Base-by-base conservation (phyloP, 1,284 basidiomycete genomes). In the Apiotrichum laibachii region DNA sequence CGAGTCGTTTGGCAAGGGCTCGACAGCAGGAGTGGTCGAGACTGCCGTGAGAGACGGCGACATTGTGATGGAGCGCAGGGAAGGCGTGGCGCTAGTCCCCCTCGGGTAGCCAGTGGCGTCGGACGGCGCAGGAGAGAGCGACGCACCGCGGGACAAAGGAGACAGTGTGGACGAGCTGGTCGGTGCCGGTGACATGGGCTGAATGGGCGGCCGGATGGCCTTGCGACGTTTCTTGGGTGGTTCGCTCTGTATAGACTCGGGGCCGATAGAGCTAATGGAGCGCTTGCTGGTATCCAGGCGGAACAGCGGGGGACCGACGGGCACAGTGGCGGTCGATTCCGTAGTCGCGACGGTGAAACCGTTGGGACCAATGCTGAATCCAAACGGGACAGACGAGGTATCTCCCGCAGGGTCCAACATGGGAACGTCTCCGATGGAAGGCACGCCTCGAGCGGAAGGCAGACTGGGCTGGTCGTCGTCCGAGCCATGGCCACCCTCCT, bases 291-390 rank as follows among this genome's bases (percentile, higher is more conserved):
- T 15, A 9, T 12, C 26, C 8, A 7, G 7, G 18, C 31, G 26
- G 8, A 21, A 19, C 12, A 13, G 10, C 9, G 19, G 43, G 1
- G 1, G n/a, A 10, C 37, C 26, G 7, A 46, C 53, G 6, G 43
- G 16, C 10, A 56, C 48, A 12, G 59, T 59, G 43, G 26, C n/a
- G 18, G 42, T 13, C 18, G 42, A 53, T 16, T 47, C 53, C 2
- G 59, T 46, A 11, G 22, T 47, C 6, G 57, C 55, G 18, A 59
- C 55, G 6, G 33, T 34, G 48, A 71, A 69, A 1, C 69, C 69
- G 26, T 59, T 48, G 0, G 69, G 66, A 10, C 69, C 67, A 26
- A 71, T 68, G 12, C 63, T 71, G 51, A 71, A 71, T 1, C 61
- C 66, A 49, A 71, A 69, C 2, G 69, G 60, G 11, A 40, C 55